Percentiles rank a stretch among this genome's conserved stretches.
These are phyloP conservation scores for Biscutella laevigata DNA, from an alignment of 441 rosid species.

Conservation along the genomic window DNA sequence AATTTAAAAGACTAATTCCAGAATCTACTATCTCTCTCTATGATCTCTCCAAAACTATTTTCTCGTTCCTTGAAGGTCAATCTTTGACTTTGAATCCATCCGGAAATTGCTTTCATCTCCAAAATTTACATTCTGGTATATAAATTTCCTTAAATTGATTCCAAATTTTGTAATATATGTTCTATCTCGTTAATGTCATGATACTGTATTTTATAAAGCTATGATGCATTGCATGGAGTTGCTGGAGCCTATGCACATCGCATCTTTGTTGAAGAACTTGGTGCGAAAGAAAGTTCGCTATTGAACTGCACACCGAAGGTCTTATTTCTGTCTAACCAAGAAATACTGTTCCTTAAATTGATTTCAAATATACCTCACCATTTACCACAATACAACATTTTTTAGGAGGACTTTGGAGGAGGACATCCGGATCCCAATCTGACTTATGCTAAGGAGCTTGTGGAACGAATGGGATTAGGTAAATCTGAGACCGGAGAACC, in stretches of 20 bases:
- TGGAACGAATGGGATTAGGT: slow-evolving; percentile 86
- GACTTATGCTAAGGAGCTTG: slow-evolving; percentile 96
- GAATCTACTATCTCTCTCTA: background rate
- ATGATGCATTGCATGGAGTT: slow-evolving; percentile 94
- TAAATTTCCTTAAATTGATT: slow-evolving; percentile 7
- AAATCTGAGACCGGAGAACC: slow-evolving; percentile 51
- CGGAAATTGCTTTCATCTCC: slow-evolving; percentile 73
- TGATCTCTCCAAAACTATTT: background rate
- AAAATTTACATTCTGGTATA: slow-evolving; percentile 82
- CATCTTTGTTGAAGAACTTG: slow-evolving; percentile 93
- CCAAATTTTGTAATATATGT: background rate
- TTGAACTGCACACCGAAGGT: slow-evolving; percentile 93
- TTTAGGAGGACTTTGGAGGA: slow-evolving; percentile 97
- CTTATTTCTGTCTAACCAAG: slow-evolving; percentile 10
- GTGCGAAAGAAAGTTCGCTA: slow-evolving; percentile 71
- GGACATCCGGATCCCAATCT: slow-evolving; percentile 99
- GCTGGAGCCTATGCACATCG: slow-evolving; percentile 90
- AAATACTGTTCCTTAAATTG: background rate
- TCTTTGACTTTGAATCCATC: slow-evolving; percentile 77
- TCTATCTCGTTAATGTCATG: background rate
- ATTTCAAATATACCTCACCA: slow-evolving; percentile 1
- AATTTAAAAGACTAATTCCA: background rate
- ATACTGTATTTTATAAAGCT: slow-evolving; percentile 35
- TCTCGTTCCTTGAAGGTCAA: slow-evolving; percentile 43
- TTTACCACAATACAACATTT: slow-evolving; percentile 3